These are phyloP conservation scores for Phytopythium ostracodes DNA, from an alignment of 352 stramenopile species.

Conservation along the genomic window DNA sequence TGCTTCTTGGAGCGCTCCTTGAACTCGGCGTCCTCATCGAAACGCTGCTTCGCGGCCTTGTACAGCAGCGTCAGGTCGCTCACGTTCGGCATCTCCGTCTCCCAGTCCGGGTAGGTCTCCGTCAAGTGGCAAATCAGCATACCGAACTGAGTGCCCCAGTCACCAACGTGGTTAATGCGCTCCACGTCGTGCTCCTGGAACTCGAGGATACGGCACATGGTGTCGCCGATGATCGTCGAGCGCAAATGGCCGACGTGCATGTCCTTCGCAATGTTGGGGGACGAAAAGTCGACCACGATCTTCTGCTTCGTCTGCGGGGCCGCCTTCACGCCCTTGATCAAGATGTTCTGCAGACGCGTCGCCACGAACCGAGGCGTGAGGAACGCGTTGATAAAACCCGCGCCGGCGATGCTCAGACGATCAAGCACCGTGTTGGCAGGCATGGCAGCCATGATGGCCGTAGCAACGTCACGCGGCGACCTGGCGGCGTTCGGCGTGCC, in stretches of 20 bases:
- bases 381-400: slow-evolving; percentile 98
- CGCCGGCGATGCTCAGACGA: slow-evolving; percentile 87
- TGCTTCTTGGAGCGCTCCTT: slow-evolving; percentile 95
- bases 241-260: slow-evolving; percentile 88
- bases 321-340: slow-evolving; percentile 69
- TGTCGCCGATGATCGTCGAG: slow-evolving; percentile 91
- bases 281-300: slow-evolving; percentile 83
- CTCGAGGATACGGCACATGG: slow-evolving; percentile 83
- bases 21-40: slow-evolving; percentile 96
- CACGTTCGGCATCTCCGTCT: slow-evolving; percentile 93
- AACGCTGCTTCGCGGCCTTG: slow-evolving; percentile 93
- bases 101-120: slow-evolving; percentile 94
- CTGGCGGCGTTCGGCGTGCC: slow-evolving; percentile 62
- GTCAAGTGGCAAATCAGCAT: slow-evolving; percentile 99
- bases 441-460: slow-evolving; percentile 87
- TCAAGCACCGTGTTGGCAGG: slow-evolving; percentile 86
- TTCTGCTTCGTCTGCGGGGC: slow-evolving; percentile 79
- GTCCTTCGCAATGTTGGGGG: slow-evolving; percentile 87
- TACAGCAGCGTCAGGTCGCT: slow-evolving; percentile 93
- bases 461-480: slow-evolving; percentile 86
- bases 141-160: slow-evolving; percentile 96
- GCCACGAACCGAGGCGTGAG: slow-evolving; percentile 85
- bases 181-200: slow-evolving; percentile 82
- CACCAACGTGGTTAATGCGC: slow-evolving; percentile 83
- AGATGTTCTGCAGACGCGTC: slow-evolving; percentile 60